Percentiles rank a stretch among this genome's conserved stretches.
These are phyloP conservation scores for Aspergillus sp. DNA, from an alignment of 2,329 filamentous ascomycete species.

Conservation along the genomic window DNA sequence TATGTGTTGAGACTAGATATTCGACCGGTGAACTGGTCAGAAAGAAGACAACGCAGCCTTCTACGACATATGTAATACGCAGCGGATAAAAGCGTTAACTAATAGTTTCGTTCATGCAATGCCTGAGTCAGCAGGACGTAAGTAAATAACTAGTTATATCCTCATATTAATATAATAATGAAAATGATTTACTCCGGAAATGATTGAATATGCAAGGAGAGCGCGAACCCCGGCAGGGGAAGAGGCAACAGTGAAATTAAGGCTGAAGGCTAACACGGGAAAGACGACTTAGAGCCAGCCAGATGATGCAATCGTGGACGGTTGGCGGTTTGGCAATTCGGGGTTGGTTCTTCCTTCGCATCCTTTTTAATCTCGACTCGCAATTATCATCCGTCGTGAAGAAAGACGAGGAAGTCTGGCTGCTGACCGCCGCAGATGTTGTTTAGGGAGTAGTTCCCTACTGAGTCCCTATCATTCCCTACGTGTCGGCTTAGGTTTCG, in stretches of 20 bases:
- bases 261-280: constrained; percentile 4
- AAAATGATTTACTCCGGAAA: no score
- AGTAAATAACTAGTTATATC: no score
- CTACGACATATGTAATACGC: no score
- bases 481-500: constrained; percentile 7
- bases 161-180: no score
- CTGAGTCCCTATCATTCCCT: neutral
- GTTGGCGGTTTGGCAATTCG: neutral
- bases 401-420: no score
- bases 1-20: no score
- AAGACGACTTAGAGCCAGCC: neutral
- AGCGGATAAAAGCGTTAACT: no score
- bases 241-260: constrained; percentile 4
- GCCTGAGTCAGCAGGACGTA: no score
- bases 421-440: neutral
- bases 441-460: neutral
- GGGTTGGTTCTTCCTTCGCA: neutral
- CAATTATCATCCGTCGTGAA: no score
- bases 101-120: no score
- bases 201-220: constrained; percentile 1
- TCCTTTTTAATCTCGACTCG: neutral
- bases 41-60: no score
- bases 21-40: no score
- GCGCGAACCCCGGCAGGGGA: neutral
- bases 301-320: constrained; percentile 1